Evolutionary conservation across 352 stramenopile genomes (phyloP), one percentile per base, ranked within the genome.

Genomic region (Phytopythium vexans): DNA sequence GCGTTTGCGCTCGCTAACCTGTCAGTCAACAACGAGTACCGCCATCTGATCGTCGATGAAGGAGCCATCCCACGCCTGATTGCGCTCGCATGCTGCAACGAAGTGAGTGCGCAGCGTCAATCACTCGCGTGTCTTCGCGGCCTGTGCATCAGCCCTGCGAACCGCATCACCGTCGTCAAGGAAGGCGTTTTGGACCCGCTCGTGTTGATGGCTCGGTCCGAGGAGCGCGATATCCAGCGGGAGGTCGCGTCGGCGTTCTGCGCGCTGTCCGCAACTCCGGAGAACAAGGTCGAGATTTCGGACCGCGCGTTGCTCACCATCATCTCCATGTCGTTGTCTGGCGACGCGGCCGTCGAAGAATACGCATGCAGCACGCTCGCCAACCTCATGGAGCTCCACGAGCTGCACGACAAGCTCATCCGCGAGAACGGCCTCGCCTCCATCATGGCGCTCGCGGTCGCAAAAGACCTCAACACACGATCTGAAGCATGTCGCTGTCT

Each of bases 251-350:
- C 89, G 6, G 87, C 92, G 5, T 89, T 99, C 41, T 98, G 97
- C 60, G 97, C 83, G 37, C 73, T 99, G 8, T 98, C 93, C 12
- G 94, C 77, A 21, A 94, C 96, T n/a, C 82, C 89, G 6, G 95
- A 98, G 66, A 98, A 98, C 71, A 98, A 99, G 68, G 78, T 96
- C 33, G 92, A 98, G 66, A 97, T 98, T 40, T 93, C 88, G 11
- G 90, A 98, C 58, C 82, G 95, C 49, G 81, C 89, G 16, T 79
- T 99, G 41, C 93, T 97, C 8, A 98, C 96, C 6, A 95, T 99
- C 54, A 97, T 98, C 38, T 93, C 85, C 14, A 88, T 98, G 68
- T 89, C 96, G 36, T 74, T 98, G 3, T 96, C 86, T 14, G 94
- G 90, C 4, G 95, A 98, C 62, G 66, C 70, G 1, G 67, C 68